Base-by-base conservation (phyloP, 805 yeast species). In the Kazachstania psychrophila region DNA sequence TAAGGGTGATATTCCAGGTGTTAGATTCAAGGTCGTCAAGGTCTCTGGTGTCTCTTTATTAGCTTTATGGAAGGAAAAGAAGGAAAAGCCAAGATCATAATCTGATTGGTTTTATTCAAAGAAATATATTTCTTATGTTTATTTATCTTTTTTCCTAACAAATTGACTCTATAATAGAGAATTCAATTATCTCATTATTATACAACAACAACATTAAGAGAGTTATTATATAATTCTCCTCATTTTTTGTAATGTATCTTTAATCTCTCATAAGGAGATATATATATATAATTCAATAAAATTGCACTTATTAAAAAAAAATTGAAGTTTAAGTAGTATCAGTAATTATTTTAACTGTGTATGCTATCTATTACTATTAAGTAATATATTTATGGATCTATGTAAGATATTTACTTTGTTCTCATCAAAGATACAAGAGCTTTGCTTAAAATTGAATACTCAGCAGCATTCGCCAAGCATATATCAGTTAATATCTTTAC, bases 1-100 rank as follows among this genome's bases (percentile, higher is more conserved):
- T 72, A 92, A 92, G 94, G 98, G 99, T 80, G 99, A 92, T 88
- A 89, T 92, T 68, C 98, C 98, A 72, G 99, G 99, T 86, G 99
- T 92, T 69, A 92, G 99, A 84, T 92, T 92, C 87, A 92, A 92
- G 85, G 99, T 92, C 69, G 99, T 92, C 70, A 92, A 92, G 80
- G 99, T 92, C 62, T 85, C 98, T 61, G 98, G 98, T 84, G 98
- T 94, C 65, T 92, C 98, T 61, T 80, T 92, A 72, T 79, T 88
- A 69, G 98, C 99, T 70, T 81, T 92, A 73, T 92, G 96, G 96
- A 92, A 89, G 80, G 98, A 94, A 80, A 92, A 92, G 96, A 92
- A 92, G 86, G 99, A 94, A 80, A 92, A 92, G 88, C 97, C 97
- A 79, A 87, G 98, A 79, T 88, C 96, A 67, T 88, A 84, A 77